phyloP scores from a whole-genome alignment of 192 early-diverging fungal genomes.

The Spizellomyces sp. region DNA sequence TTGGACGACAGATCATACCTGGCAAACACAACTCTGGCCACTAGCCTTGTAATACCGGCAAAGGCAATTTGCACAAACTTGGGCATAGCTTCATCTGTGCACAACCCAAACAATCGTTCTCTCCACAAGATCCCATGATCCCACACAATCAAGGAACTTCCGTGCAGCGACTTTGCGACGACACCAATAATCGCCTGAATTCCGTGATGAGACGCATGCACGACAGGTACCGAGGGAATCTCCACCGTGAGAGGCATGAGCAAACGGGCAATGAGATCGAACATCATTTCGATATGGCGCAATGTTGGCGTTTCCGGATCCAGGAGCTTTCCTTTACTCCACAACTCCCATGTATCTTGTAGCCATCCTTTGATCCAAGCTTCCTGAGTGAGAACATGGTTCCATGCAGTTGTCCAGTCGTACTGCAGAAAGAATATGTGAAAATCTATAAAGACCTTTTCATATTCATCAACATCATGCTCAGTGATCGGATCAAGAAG shows the following conservation, averaged over 20 bases:
- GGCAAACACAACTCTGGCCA: constrained; percentile 39
- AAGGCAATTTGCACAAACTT: constrained; percentile 47
- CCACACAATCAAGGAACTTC: constrained; percentile 41
- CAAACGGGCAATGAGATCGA: constrained; percentile 37
- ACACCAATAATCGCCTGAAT: constrained; percentile 52
- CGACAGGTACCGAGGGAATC: constrained; percentile 35
- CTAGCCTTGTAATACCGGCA: constrained; percentile 42
- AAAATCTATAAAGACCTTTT: constrained; percentile 43
- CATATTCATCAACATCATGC: constrained; percentile 34
- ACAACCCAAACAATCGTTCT: constrained; percentile 47
- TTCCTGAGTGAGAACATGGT: constrained; percentile 40
- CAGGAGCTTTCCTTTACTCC: constrained; percentile 23
- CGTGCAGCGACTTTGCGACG: constrained; percentile 42
- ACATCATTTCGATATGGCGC: constrained; percentile 44
- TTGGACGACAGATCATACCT: constrained; percentile 21
- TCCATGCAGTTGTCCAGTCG: constrained; percentile 45
- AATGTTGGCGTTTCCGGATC: constrained; percentile 47
- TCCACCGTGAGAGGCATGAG: constrained; percentile 39
- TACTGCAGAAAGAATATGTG: constrained; percentile 42
- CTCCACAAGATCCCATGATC: constrained; percentile 54
- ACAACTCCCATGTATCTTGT: constrained; percentile 7
- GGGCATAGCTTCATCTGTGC: constrained; percentile 44
- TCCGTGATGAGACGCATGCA: constrained; percentile 51
- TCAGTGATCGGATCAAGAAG: constrained; percentile 22
- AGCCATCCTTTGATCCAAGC: constrained; percentile 42